Conservation (phyloP, 768 basidiomycete species). For the Tephrocybe sp. region DNA sequence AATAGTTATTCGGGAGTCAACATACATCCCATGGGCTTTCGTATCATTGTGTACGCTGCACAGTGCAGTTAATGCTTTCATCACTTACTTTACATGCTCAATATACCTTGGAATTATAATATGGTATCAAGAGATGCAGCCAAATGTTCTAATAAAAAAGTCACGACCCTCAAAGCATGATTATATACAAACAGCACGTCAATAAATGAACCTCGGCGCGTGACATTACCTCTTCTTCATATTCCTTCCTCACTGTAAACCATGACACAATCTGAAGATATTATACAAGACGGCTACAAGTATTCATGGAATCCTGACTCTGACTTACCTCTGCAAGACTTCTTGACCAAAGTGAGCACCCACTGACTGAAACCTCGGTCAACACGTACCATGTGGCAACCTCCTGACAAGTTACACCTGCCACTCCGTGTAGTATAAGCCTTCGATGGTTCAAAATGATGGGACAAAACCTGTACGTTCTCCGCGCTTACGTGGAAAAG, state of each 20-base stretch:
- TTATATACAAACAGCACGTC: conserved; percentile 12
- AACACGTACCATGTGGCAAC: background rate
- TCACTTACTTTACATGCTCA: no score
- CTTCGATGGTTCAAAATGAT: conserved; percentile 78
- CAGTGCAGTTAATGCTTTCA: no score
- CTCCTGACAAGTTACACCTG: background rate
- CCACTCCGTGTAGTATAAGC: conserved; percentile 51
- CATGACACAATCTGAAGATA: conserved; percentile 38
- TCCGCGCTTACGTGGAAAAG: no score
- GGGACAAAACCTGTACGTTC: conserved; percentile 68
- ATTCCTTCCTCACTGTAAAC: background rate
- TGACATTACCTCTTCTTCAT: background rate
- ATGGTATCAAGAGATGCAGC: no score
- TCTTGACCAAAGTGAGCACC: conserved; percentile 49
- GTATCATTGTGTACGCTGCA: no score
- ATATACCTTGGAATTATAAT: no score
- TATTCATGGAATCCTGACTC: conserved; percentile 54
- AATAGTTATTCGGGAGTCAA: no score
- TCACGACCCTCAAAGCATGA: no score
- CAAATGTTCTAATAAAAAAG: no score
- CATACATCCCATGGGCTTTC: no score
- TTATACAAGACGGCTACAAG: conserved; percentile 37
- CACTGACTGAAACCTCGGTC: background rate
- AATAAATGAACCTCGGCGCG: background rate
- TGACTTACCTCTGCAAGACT: conserved; percentile 46